These are phyloP conservation scores for Teratosphaeria zuluensis DNA, from an alignment of 2,329 filamentous ascomycete species.

Conservation along the genomic window DNA sequence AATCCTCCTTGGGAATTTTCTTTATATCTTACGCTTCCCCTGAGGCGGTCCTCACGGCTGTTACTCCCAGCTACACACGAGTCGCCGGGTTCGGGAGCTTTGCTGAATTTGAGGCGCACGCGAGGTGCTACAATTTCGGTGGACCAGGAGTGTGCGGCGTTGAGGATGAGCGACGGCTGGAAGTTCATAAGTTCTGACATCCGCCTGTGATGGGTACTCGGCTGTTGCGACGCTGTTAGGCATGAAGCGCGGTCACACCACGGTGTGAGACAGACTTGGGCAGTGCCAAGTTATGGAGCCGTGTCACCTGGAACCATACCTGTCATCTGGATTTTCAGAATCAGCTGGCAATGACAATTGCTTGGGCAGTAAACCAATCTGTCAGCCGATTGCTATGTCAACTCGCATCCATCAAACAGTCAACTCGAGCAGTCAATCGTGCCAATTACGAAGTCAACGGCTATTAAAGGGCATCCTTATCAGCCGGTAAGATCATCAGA, in stretches of 20 bases:
- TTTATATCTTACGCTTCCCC: neutral
- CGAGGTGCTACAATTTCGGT: neutral
- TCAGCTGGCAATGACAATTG: neutral
- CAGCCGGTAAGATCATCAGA: too few relatives aligned
- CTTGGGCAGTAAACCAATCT: neutral
- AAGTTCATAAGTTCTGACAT: neutral
- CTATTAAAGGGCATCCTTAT: too few relatives aligned
- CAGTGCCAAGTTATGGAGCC: neutral
- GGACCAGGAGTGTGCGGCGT: neutral
- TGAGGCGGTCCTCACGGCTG: neutral
- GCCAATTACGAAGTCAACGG: too few relatives aligned
- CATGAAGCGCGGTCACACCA: neutral
- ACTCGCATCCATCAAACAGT: too few relatives aligned
- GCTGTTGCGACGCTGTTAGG: neutral
- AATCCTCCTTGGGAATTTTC: neutral
- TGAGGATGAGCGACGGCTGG: neutral
- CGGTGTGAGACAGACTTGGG: neutral
- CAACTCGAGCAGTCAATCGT: too few relatives aligned
- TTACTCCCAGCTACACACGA: neutral
- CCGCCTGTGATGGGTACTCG: neutral
- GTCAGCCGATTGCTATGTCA: too few relatives aligned
- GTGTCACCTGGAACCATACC: neutral
- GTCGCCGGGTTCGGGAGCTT: neutral
- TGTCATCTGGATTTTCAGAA: neutral
- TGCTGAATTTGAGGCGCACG: neutral